Evolutionary conservation across 2,329 filamentous ascomycete genomes (phyloP).

Genomic region (Aquanectria penicillioides): DNA sequence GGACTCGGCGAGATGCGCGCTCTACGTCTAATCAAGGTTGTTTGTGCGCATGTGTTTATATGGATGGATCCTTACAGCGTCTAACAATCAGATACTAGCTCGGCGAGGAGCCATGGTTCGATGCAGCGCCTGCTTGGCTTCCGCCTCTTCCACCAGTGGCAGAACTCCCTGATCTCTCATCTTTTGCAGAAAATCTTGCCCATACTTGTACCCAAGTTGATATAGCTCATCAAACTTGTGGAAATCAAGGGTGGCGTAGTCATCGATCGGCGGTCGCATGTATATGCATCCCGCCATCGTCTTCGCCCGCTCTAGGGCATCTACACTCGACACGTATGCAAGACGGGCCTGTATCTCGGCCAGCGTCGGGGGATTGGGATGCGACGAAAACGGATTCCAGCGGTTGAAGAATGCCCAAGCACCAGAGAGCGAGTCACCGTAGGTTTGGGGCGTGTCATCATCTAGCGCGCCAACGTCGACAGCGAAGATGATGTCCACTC

Average conservation of each 20-base stretch:
- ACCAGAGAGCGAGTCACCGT: slow-evolving; percentile 93
- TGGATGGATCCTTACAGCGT: background rate
- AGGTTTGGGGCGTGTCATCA: slow-evolving; percentile 89
- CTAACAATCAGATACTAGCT: slow-evolving; percentile 73
- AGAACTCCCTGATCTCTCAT: slow-evolving; percentile 83
- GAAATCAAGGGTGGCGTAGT: slow-evolving; percentile 95
- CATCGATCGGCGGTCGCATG: slow-evolving; percentile 94
- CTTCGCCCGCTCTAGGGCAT: slow-evolving; percentile 94
- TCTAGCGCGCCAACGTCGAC: slow-evolving; percentile 94
- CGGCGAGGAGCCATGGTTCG: slow-evolving; percentile 83
- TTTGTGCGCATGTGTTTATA: background rate
- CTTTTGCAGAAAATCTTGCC: slow-evolving; percentile 80
- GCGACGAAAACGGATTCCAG: slow-evolving; percentile 93
- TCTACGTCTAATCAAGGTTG: no score
- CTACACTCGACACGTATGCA: slow-evolving; percentile 94
- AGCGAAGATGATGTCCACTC: slow-evolving; percentile 93
- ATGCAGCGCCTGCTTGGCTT: slow-evolving; percentile 79
- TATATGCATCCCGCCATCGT: slow-evolving; percentile 90
- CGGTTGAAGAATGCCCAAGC: slow-evolving; percentile 95
- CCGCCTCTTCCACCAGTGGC: slow-evolving; percentile 74
- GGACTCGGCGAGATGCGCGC: no score
- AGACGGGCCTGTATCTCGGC: slow-evolving; percentile 95
- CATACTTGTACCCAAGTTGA: slow-evolving; percentile 86
- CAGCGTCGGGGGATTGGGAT: slow-evolving; percentile 91
- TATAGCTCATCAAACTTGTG: slow-evolving; percentile 98